Base-by-base conservation (phyloP, 257 asterid species). In the Verbascum thapsus region DNA sequence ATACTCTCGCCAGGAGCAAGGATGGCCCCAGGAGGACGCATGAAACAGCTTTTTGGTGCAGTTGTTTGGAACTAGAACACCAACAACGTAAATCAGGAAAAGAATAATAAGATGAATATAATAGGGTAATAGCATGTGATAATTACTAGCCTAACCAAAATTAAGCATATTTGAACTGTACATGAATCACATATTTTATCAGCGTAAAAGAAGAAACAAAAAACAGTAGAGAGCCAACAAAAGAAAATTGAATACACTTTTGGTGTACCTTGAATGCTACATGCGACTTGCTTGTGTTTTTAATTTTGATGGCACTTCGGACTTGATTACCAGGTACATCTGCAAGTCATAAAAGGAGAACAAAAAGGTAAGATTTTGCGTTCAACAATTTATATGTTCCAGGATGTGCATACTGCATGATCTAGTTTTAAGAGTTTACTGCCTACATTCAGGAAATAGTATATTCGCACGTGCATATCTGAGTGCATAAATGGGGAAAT, bases 311-410 rank as follows among this genome's bases (percentile, higher is more conserved):
- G 43, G 96, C 96, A 80, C 98, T 88, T 41, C 87, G 85, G 11
- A 83, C 95, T 81, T 91, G 98, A 61, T 88, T 91, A 54, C 98
- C 96, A 64, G 96, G 89, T 74, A 88, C 96, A 85, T 91, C 98
- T 91, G 76, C 64, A 58, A 48, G 74, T 51, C 42, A 20, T 67
- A n/a, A 15, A 38, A 47, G 26, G 19, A 16, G 48, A 8, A 22
- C 1, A 40, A 55, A 53, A 4, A 32, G 34, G 54, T 13, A 43
- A 63, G 63, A 64, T 64, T 10, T 34, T 18, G 22, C 26, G n/a
- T 53, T 64, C 45, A 23, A 48, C 35, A 67, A 38, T 44, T 42
- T 49, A 58, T 58, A 52, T 8, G 58, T 20, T 22, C 12, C 26
- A 19, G 50, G 64, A 65, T 13, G 53, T 32, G 23, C 52, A 44